Base-by-base conservation (phyloP, 805 yeast species). In the Wickerhamomyces bisporus region DNA sequence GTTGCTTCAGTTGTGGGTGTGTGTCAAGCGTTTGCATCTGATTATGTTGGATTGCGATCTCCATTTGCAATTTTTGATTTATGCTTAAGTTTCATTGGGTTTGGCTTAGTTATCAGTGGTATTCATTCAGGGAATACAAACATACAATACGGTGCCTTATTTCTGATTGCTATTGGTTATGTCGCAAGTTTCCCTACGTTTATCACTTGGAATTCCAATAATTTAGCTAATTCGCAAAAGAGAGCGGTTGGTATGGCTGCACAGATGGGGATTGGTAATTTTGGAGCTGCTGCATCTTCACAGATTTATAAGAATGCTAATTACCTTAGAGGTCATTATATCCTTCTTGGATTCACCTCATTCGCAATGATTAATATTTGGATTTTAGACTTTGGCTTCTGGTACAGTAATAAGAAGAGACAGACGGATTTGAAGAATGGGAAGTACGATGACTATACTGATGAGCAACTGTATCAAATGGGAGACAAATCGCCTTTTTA, bases 401-500 rank as follows among this genome's bases (percentile, higher is more conserved):
- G 35, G 20, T 24, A 40, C 11, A 44, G 48, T 30, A 62, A 62
- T 43, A 45, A 38, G 33, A 43, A 52, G 39, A 40, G 60, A 25
- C 42, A 42, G 38, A 41, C 36, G 26, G 59, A 58, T 38, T 42
- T 60, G 25, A 31, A 44, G 16, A 54, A 53, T 14, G 71, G 68
- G 1, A 50, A 47, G 18, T 65, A 54, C 44, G 62, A 52, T 31
- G 42, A 36, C 8, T 43, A 44, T 32, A 45, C 57, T 6, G 55
- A 49, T 18, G 43, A 45, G 19, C 58, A 65, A 34, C 48, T 67
- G 33, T 42, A 55, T 10, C 56, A 53, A 34, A 52, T 65, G 67
- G 73, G 73, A 15, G 73, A 68, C 49, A 61, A 60, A 43, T 61
- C 61, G 33, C 73, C 74, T 1, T 57, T 59, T 32, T 68, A 60